A percentile compares a stretch with the other conserved stretches of the same genome.
Evolutionary conservation across 306 rosid genomes (phyloP).

Genomic region (Dalbergia cultrata): DNA sequence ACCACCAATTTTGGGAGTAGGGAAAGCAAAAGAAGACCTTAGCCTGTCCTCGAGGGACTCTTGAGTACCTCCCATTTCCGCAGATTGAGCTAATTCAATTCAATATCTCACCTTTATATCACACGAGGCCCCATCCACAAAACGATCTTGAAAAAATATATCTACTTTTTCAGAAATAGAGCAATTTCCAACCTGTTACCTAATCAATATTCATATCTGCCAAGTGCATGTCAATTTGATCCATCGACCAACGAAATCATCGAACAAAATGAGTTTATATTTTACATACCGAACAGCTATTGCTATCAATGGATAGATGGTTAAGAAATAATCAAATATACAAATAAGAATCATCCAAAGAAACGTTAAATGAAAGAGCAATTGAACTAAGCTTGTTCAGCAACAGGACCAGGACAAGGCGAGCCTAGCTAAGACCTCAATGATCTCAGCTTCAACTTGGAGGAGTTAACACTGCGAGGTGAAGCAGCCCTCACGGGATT

Average conservation of each 20-base stretch:
- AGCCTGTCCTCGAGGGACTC: background rate
- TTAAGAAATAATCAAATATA: constrained; percentile 4
- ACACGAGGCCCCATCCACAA: constrained; percentile 25
- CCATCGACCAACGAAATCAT: constrained; percentile 22
- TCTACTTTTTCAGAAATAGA: constrained; percentile 1
- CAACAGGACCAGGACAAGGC: background rate
- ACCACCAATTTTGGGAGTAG: background rate
- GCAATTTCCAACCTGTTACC: background rate
- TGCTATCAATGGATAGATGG: background rate
- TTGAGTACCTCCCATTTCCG: constrained; percentile 19
- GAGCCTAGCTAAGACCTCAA: constrained; percentile 39
- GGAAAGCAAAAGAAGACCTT: constrained; percentile 18
- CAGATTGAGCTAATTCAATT: constrained; percentile 36
- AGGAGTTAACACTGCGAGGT: constrained; percentile 43
- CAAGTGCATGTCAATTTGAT: constrained; percentile 15
- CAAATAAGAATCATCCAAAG: constrained; percentile 18
- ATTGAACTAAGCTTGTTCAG: constrained; percentile 13
- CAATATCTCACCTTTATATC: background rate
- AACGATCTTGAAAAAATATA: background rate
- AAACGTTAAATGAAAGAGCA: constrained; percentile 31
- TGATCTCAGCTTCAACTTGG: constrained; percentile 40
- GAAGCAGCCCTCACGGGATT: constrained; percentile 40
- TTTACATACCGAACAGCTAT: constrained; percentile 32
- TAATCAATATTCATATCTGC: background rate
- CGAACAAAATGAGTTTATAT: constrained; percentile 1